Evolutionary conservation across 2,329 filamentous ascomycete species (phyloP).

Genomic region (Talaromyces sp.): DNA sequence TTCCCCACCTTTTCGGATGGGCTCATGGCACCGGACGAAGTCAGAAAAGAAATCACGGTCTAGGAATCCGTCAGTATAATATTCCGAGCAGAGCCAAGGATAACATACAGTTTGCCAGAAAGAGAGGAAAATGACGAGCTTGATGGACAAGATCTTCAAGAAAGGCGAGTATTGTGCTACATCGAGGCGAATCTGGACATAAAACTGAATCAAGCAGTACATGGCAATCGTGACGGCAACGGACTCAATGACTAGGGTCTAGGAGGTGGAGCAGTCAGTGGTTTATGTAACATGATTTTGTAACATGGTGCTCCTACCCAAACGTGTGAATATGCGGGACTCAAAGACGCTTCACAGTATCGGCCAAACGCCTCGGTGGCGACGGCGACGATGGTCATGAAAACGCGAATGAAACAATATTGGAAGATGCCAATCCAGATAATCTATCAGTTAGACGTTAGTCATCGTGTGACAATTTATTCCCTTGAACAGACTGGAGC

Average conservation of each 20-base stretch:
- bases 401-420: slow-evolving; percentile 74
- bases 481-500: background rate
- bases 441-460: slow-evolving; percentile 13
- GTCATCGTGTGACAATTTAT: background rate
- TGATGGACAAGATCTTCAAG: slow-evolving; percentile 79
- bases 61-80: slow-evolving; percentile 17
- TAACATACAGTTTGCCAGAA: slow-evolving; percentile 68
- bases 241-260: slow-evolving; percentile 65
- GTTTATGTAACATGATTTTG: background rate
- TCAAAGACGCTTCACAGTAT: slow-evolving; percentile 76
- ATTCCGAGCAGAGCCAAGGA: background rate
- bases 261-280: slow-evolving; percentile 1
- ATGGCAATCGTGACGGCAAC: slow-evolving; percentile 74
- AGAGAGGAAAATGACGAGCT: slow-evolving; percentile 83
- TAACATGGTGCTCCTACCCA: slow-evolving; percentile 53
- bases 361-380: slow-evolving; percentile 61
- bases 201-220: slow-evolving; percentile 85
- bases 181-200: slow-evolving; percentile 66
- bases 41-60: slow-evolving; percentile 57
- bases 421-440: slow-evolving; percentile 80
- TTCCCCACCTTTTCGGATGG: slow-evolving; percentile 59
- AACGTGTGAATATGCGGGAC: slow-evolving; percentile 73
- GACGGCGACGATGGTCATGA: slow-evolving; percentile 74
- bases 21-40: slow-evolving; percentile 59
- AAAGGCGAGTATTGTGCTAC: slow-evolving; percentile 67